Conservation (phyloP, 2,329 filamentous ascomycete species). For the Gliomastix tumulicola region DNA sequence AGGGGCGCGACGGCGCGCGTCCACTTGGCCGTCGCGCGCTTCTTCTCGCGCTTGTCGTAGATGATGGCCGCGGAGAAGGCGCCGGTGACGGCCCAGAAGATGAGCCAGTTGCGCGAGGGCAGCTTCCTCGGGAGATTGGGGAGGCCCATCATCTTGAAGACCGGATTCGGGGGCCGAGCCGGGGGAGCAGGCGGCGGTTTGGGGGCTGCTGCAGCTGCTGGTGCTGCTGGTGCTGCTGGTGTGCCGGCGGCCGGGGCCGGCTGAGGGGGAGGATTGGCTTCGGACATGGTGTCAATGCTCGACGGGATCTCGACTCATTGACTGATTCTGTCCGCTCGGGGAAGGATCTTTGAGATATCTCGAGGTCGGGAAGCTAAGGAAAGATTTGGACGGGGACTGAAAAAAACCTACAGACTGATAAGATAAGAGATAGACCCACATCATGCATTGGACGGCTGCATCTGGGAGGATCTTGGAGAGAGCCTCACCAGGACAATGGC, state of each 20-base stretch:
- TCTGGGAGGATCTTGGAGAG: too few relatives aligned
- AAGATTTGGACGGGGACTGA: too few relatives aligned
- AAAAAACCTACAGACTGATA: too few relatives aligned
- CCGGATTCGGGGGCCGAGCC: too few relatives aligned
- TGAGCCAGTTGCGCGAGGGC: constrained; percentile 95
- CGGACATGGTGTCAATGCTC: too few relatives aligned
- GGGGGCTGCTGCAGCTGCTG: constrained; percentile 8
- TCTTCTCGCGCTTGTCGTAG: constrained; percentile 91
- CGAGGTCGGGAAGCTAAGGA: too few relatives aligned
- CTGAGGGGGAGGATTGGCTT: not conserved
- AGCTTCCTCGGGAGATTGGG: constrained; percentile 77
- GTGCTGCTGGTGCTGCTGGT: not conserved
- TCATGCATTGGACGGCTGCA: too few relatives aligned
- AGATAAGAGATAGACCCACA: too few relatives aligned
- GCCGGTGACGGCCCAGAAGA: constrained; percentile 77
- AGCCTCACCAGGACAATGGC: too few relatives aligned
- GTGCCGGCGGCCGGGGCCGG: not conserved
- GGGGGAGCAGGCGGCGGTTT: constrained; percentile 38
- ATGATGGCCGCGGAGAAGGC: constrained; percentile 74
- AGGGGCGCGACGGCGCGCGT: constrained; percentile 78
- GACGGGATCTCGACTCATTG: too few relatives aligned
- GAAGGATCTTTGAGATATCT: too few relatives aligned
- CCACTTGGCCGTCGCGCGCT: constrained; percentile 80
- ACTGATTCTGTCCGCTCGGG: too few relatives aligned
- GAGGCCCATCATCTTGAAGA: constrained; percentile 73